Evolutionary conservation across 176 grass and related monocot genomes (phyloP).

Genomic region (Avena insularis): DNA sequence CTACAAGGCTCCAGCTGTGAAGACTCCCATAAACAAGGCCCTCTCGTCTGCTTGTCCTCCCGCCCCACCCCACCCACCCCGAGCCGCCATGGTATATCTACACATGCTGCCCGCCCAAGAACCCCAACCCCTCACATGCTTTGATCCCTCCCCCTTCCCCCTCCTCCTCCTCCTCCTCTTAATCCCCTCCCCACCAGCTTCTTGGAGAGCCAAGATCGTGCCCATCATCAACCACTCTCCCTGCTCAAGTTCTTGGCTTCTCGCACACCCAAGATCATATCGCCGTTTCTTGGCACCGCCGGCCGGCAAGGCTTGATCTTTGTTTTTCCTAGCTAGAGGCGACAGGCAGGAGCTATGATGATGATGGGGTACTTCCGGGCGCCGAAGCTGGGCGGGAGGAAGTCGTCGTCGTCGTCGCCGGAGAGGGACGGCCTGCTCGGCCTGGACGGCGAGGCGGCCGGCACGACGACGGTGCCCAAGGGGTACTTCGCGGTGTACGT

Average conservation of each 20-base stretch:
- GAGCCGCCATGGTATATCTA: not conserved
- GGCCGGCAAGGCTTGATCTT: not conserved
- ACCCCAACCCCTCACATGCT: constrained; percentile 16
- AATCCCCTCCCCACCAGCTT: not conserved
- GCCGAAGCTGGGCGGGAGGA: constrained; percentile 45
- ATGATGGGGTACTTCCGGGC: constrained; percentile 55
- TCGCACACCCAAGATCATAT: not conserved
- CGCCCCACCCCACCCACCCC: not conserved
- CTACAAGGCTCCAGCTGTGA: constrained; percentile 30
- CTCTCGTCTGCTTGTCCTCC: not conserved
- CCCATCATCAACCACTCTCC: not conserved
- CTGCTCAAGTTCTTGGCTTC: too few species aligned
- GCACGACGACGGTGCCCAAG: constrained; percentile 39
- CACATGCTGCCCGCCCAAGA: constrained; percentile 27
- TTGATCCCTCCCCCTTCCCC: constrained; percentile 38
- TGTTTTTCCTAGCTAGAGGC: not conserved
- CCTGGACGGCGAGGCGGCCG: not conserved
- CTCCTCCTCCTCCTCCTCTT: not conserved
- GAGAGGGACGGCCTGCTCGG: constrained; percentile 1
- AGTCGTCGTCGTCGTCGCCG: not conserved
- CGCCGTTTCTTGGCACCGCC: not conserved
- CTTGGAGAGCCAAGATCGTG: not conserved
- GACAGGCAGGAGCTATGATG: not conserved
- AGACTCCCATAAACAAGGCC: not conserved
- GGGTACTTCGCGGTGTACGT: constrained; percentile 74